Evolutionary conservation across 2,329 filamentous ascomycete species (phyloP).

Genomic region (Fusarium sp.): DNA sequence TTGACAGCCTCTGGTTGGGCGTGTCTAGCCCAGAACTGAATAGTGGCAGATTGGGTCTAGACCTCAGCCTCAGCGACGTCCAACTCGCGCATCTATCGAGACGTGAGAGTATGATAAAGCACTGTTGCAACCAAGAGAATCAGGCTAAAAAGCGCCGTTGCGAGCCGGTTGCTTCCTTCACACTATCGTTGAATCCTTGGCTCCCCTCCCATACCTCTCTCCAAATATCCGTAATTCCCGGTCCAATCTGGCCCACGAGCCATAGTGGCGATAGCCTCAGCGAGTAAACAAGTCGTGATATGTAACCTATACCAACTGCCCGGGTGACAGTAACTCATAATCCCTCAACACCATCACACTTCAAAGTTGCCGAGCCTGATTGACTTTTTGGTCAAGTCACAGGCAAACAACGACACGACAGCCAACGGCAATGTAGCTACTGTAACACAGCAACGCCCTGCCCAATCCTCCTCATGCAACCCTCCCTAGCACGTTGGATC

Average conservation of each 20-base stretch:
- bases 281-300: too few relatives aligned
- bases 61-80: background rate
- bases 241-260: conserved; percentile 2
- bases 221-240: background rate
- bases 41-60: conserved; percentile 11
- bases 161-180: background rate
- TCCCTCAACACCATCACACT: too few relatives aligned
- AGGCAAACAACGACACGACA: background rate
- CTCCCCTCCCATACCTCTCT: background rate
- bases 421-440: conserved; percentile 18
- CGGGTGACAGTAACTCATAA: too few relatives aligned
- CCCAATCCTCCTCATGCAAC: conserved; percentile 14
- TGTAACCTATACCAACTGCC: too few relatives aligned
- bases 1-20: conserved; percentile 8
- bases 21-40: background rate
- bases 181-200: background rate
- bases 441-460: conserved; percentile 20
- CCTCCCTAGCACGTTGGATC: conserved; percentile 20
- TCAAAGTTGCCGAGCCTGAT: background rate
- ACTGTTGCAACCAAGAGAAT: conserved; percentile 22
- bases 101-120: background rate
- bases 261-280: background rate
- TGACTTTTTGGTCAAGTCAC: background rate
- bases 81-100: background rate
- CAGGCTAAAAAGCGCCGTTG: background rate